A percentile compares a stretch with the other conserved stretches of the same genome.
phyloP scores from a whole-genome alignment of 805 yeast species.

The Candida maltosa region DNA sequence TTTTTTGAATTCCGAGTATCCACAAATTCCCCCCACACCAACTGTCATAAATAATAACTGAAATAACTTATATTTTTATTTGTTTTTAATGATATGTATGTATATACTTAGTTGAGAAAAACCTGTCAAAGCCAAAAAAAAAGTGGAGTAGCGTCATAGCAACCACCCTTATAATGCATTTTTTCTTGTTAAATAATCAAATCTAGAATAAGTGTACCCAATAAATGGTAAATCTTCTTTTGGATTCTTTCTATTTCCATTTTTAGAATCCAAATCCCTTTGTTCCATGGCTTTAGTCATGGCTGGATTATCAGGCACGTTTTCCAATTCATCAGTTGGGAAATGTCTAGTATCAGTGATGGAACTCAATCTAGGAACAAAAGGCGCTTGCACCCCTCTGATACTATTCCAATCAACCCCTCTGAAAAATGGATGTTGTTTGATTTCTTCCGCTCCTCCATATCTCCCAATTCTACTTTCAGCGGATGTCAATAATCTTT shows the following conservation, averaged over 20 bases:
- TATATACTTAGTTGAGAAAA: too few relatives aligned
- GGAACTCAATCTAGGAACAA: constrained; percentile 85
- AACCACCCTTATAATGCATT: constrained; percentile 48
- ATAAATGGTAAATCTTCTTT: constrained; percentile 94
- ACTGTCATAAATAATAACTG: too few relatives aligned
- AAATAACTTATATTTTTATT: too few relatives aligned
- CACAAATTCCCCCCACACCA: too few relatives aligned
- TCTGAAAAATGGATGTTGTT: constrained; percentile 85
- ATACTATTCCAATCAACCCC: constrained; percentile 96
- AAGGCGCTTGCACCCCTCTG: constrained; percentile 86
- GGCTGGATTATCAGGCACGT: constrained; percentile 84
- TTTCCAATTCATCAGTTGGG: constrained; percentile 96
- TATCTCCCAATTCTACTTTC: constrained; percentile 81
- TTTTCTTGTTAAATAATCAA: constrained; percentile 84
- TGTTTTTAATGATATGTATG: too few relatives aligned
- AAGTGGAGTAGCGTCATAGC: too few relatives aligned
- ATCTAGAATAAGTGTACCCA: constrained; percentile 94
- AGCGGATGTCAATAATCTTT: constrained; percentile 70
- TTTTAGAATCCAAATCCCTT: constrained; percentile 50
- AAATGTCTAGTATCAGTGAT: constrained; percentile 95
- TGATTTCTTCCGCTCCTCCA: constrained; percentile 91
- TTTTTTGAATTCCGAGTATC: too few relatives aligned
- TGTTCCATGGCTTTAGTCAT: constrained; percentile 56
- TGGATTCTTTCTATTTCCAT: constrained; percentile 32
- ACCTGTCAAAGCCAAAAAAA: too few relatives aligned